Base-by-base conservation (phyloP, 108 stramenopile genomes). In the Mediolabrus comicus region DNA sequence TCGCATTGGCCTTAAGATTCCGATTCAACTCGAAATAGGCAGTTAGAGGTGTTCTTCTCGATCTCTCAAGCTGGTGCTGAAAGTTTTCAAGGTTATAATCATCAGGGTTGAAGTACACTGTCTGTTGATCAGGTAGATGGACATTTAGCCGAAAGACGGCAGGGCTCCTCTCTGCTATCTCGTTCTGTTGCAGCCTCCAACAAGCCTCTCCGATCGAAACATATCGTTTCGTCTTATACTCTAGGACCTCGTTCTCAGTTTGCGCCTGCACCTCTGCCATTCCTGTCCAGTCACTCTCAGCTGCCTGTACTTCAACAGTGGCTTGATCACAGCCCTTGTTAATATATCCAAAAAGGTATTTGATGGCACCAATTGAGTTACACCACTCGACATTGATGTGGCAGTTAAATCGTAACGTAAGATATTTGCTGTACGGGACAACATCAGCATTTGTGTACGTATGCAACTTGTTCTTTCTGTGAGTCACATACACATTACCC, bases 331-430 rank as follows among this genome's bases (percentile, higher is more conserved):
- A 4, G 2, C 69, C 69, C 30, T 69, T 69, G 58, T 29, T 59
- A 14, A 17, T 26, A 24, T 69, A 69, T 5, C 22, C 7, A 46
- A 52, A 60, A 1, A 69, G 58, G 24, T 69, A 69, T 19, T 69
- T 77, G 33, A 77, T 49, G 14, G 75, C 10, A 10, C 13, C 13
- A 6, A 77, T 19, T 14, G 55, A 64, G 1, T 28, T 10, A 33
- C 71, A 72, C 12, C 3, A 65, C 53, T 72, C 62, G 4, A 77
- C 34, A 39, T 77, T 77, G 30, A 77, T 59, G 59, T 77, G 75
- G 51, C 63, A 63, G 4, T 29, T 9, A 32, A 34, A 77, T 22
- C 28, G 69, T 26, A 33, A 3, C 14, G 51, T 7, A 2, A 77
- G 28, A 26, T 53, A 70, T 9, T 12, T 29, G 29, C 26, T 46